Conservation (phyloP, 2,329 filamentous ascomycete genomes). For the Aschersonia sp. region DNA sequence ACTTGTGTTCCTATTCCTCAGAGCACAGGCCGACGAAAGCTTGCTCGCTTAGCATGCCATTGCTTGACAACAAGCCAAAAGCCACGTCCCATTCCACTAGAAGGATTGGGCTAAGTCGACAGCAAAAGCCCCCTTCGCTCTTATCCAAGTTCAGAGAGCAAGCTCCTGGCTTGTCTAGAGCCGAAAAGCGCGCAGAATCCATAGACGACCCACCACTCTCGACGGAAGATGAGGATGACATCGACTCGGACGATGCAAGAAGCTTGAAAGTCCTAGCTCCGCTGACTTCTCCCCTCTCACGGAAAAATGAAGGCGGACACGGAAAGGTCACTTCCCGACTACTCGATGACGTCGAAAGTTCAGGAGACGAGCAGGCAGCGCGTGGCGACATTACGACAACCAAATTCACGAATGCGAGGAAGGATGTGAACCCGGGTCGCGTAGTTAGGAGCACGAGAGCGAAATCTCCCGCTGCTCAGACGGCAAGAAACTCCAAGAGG, state of each 20-base stretch:
- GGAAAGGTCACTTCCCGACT: background rate
- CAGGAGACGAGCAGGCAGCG: background rate
- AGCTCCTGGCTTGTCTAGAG: no score
- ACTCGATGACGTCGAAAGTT: background rate
- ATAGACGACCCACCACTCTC: constrained; percentile 13
- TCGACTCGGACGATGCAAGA: background rate
- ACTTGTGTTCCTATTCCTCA: no score
- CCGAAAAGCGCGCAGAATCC: background rate
- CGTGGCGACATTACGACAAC: background rate
- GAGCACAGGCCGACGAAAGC: no score
- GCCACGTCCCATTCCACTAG: background rate
- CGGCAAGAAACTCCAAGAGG: background rate
- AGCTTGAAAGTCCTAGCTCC: background rate
- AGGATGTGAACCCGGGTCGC: background rate
- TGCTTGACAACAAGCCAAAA: constrained; percentile 3
- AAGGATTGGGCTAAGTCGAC: constrained; percentile 10
- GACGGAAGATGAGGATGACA: constrained; percentile 11
- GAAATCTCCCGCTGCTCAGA: background rate
- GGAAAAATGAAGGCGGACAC: background rate
- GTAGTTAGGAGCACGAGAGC: no score
- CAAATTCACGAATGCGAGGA: background rate
- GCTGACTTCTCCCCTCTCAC: background rate
- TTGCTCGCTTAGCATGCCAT: background rate
- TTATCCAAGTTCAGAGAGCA: constrained; percentile 3
- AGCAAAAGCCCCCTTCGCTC: constrained; percentile 6